These are phyloP conservation scores for Ustilago bromivora DNA, from an alignment of 1,284 basidiomycete species.

Conservation along the genomic window DNA sequence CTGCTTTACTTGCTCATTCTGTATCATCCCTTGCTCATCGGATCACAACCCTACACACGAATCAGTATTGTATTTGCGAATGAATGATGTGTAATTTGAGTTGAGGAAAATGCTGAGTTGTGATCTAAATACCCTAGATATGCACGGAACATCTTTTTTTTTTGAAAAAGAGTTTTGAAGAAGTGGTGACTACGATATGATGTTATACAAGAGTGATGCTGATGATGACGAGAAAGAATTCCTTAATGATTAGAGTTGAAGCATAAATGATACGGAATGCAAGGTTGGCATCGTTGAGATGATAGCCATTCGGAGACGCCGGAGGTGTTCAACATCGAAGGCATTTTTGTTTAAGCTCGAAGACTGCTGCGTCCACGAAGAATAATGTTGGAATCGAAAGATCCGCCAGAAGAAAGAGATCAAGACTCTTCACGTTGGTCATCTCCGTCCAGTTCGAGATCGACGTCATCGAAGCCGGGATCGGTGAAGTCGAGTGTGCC, in stretches of 20 bases:
- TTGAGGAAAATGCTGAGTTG: neutral
- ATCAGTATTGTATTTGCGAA: neutral
- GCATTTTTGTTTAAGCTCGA: slow-evolving; percentile 9
- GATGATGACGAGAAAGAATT: neutral
- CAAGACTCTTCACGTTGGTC: slow-evolving; percentile 38
- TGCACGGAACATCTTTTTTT: neutral
- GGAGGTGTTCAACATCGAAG: slow-evolving; percentile 24
- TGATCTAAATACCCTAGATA: neutral
- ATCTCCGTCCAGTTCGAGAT: slow-evolving; percentile 58
- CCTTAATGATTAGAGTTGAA: slow-evolving; percentile 31
- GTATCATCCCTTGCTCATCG: neutral
- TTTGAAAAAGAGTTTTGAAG: neutral
- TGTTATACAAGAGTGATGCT: slow-evolving; percentile 11
- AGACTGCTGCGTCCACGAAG: slow-evolving; percentile 23
- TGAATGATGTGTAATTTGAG: neutral
- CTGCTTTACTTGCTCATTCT: neutral
- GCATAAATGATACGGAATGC: slow-evolving; percentile 12
- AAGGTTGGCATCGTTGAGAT: slow-evolving; percentile 39
- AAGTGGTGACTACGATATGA: slow-evolving; percentile 1
- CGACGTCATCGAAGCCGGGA: slow-evolving; percentile 58
- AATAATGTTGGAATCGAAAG: slow-evolving; percentile 18
- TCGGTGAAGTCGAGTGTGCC: slow-evolving; percentile 30
- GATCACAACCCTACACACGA: neutral
- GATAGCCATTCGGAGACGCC: slow-evolving; percentile 27
- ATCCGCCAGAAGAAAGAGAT: slow-evolving; percentile 37